Percentiles rank a stretch among this genome's conserved stretches.
Evolutionary conservation across 1,139 yeast species (phyloP).

Genomic region (Geotrichum carabidarum): DNA sequence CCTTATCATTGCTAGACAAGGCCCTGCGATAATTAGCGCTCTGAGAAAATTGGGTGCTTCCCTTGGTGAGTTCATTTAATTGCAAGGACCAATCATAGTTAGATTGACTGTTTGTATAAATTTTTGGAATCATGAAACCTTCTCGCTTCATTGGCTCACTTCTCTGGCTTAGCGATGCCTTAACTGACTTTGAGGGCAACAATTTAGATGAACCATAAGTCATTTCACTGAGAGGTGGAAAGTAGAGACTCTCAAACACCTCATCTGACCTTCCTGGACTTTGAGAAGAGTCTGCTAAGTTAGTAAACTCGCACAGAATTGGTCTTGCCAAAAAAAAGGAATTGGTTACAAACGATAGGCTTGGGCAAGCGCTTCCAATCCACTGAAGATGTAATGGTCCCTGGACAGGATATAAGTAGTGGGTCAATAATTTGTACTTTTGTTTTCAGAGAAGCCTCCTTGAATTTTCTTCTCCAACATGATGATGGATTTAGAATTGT

Average conservation of each 20-base stretch:
- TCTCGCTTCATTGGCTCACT: too few relatives aligned
- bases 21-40: too few relatives aligned
- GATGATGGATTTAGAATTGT: background rate
- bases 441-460: conserved; percentile 3
- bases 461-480: conserved; percentile 10
- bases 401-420: conserved; percentile 8
- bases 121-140: too few relatives aligned
- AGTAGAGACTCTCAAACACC: background rate
- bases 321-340: background rate
- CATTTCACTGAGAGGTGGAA: conserved; percentile 1
- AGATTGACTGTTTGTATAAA: too few relatives aligned
- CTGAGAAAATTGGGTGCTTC: background rate
- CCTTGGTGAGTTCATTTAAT: background rate
- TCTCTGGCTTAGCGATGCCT: too few relatives aligned
- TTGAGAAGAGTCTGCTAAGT: background rate
- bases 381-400: conserved; percentile 5
- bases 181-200: background rate
- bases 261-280: background rate
- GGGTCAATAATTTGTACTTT: conserved; percentile 9
- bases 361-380: conserved; percentile 9
- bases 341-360: conserved; percentile 2
- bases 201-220: background rate
- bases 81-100: background rate
- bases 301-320: background rate
- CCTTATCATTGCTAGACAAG: too few relatives aligned